Evolutionary conservation across 2,329 filamentous ascomycete species (phyloP).

Genomic region (Colletotrichum graminicola): DNA sequence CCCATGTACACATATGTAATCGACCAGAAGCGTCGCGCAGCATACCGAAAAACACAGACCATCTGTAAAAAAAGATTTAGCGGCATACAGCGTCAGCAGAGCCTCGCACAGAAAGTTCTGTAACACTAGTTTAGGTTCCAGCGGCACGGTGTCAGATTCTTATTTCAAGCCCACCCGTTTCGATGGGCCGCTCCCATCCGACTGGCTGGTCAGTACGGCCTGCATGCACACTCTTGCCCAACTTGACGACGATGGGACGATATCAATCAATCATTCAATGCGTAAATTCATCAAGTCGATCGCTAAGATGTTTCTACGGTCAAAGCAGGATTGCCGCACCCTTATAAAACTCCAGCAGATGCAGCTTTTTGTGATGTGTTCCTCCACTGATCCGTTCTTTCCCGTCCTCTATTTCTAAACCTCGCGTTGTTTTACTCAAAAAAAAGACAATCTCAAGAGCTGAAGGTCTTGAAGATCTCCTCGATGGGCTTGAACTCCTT

Average conservation of each 20-base stretch:
- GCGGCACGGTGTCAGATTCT: constrained; percentile 12
- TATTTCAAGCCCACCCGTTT: constrained; percentile 15
- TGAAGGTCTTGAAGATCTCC: constrained; percentile 75
- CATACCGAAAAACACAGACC: background rate
- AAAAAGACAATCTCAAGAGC: constrained; percentile 54
- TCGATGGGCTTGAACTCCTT: constrained; percentile 76
- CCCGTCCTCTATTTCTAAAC: background rate
- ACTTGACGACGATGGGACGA: background rate
- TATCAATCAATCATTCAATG: constrained; percentile 33
- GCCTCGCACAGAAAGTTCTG: background rate
- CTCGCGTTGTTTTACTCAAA: background rate
- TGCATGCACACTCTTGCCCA: background rate
- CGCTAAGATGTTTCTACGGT: constrained; percentile 16
- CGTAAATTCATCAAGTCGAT: constrained; percentile 37
- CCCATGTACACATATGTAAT: constrained; percentile 28
- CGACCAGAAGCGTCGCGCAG: constrained; percentile 1
- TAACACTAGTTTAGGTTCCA: background rate
- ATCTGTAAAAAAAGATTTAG: background rate
- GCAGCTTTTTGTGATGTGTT: constrained; percentile 10
- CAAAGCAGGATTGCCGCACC: background rate
- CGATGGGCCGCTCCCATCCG: background rate
- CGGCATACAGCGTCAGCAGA: background rate
- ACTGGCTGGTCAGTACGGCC: constrained; percentile 1
- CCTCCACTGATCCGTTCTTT: background rate
- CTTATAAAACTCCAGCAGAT: constrained; percentile 28